A percentile compares a stretch with the other conserved stretches of the same genome.
These are phyloP conservation scores for Cucurbita ficifolia DNA, from an alignment of 306 rosid genomes.

Conservation along the genomic window DNA sequence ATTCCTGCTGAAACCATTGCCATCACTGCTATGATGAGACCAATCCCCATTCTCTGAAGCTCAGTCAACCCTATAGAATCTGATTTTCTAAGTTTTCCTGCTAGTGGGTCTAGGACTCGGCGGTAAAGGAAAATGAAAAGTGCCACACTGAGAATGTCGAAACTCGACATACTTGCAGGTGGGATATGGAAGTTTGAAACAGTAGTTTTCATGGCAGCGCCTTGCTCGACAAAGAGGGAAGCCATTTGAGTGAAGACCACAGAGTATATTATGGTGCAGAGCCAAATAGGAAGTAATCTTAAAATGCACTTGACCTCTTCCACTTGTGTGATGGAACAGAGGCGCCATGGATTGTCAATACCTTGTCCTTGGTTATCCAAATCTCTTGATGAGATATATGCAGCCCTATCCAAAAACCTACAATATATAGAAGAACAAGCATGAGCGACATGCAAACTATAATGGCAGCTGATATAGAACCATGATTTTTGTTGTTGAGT, in stretches of 20 bases:
- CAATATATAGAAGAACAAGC: slow-evolving; percentile 3
- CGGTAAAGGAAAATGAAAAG: slow-evolving; percentile 79
- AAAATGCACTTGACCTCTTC: slow-evolving; percentile 96
- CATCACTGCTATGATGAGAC: slow-evolving; percentile 76
- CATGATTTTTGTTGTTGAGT: background rate
- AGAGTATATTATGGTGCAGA: slow-evolving; percentile 91
- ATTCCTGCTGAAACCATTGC: slow-evolving; percentile 96
- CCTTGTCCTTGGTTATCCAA: slow-evolving; percentile 29
- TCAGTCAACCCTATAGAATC: slow-evolving; percentile 61
- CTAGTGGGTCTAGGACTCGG: slow-evolving; percentile 69
- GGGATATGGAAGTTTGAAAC: slow-evolving; percentile 66
- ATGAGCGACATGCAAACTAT: background rate
- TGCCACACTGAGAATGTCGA: slow-evolving; percentile 82
- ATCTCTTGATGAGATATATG: slow-evolving; percentile 69
- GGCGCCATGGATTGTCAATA: slow-evolving; percentile 47
- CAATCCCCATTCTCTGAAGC: slow-evolving; percentile 96
- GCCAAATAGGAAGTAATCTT: slow-evolving; percentile 94
- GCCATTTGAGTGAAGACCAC: slow-evolving; percentile 99
- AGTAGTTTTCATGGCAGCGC: slow-evolving; percentile 84
- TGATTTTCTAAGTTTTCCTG: slow-evolving; percentile 51
- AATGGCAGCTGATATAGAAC: background rate
- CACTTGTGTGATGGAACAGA: slow-evolving; percentile 80
- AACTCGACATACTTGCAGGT: slow-evolving; percentile 98
- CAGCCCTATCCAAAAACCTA: slow-evolving; percentile 95
- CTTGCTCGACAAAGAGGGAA: slow-evolving; percentile 97